Evolutionary conservation across 768 basidiomycete species (phyloP), one percentile per base, ranked within the genome.

Genomic region (Termitomyces sp.): DNA sequence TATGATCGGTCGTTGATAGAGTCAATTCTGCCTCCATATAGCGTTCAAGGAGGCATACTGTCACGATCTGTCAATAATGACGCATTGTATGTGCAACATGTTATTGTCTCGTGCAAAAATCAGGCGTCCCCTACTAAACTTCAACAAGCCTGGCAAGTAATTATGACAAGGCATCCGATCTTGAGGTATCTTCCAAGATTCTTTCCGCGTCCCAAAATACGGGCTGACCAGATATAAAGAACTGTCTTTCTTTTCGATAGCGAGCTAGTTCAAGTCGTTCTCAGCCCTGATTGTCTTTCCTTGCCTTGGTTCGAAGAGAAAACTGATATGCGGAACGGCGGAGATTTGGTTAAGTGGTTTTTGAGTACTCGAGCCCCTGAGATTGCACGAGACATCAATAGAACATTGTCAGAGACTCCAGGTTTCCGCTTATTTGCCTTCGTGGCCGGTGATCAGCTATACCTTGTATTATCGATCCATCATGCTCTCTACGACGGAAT

Each of bases 41-140:
- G 78, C 20, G 69, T 80, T 15, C 80, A 81, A 58, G 78, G 79
- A 66, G 80, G 80, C 22, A 74, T 81, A 18, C 64, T 81, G 52
- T 73, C 75, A 51, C 72, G 75, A 37, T 76, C 78, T 5, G 70
- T 70, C 34, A 69, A 71, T n/a, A 59, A 68, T 27, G 67, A 70
- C 42, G 68, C 70, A 1, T 70, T 78, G 55, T 80, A 78, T 62
- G 76, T 81, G 12, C 79, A 81, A 54, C 79, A 80, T 61, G 67
- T 79, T 41, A 58, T 79, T 3, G 58, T 79, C 57, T 61, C 63
- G 15, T 64, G 74, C 51, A 64, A 69, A 16, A 53, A 59, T 7
- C 57, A 58, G 24, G 60, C 63, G 0, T 66, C 70, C 11, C 16
- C 74, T 0, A 3, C 56, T 6, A 58, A 55, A 30, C 58, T 79